Evolutionary conservation across 345 rosid species (phyloP), one percentile per base, ranked within the genome.

Genomic region (Trapa bicornis): DNA sequence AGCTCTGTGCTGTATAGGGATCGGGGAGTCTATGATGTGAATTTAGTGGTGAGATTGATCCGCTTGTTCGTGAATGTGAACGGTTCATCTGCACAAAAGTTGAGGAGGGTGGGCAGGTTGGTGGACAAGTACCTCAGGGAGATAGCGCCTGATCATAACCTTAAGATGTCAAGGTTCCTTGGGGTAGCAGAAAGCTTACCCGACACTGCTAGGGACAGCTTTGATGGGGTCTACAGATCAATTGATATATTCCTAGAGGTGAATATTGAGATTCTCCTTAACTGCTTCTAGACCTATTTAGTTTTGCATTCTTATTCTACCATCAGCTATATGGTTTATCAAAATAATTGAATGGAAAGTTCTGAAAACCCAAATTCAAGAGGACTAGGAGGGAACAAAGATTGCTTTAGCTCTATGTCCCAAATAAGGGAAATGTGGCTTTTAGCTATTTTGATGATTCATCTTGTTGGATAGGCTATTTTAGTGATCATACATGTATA

Each of bases 201-300:
- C 16, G 89, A 84, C 72, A 70, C 82, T 62, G 88, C 89, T 14
- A 81, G 90, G 75, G 88, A 87, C 73, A 80, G 85, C 79, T 86
- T 79, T 68, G 94, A 87, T 80, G 94, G 88, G 50, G 83, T 90
- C 75, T 87, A 86, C 83, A 81, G 79, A 81, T 88, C 94, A 65
- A 82, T 90, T 70, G 94, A 90, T 64, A 82, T 84, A 75, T 90
- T 80, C 78, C 89, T 87, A 33, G 81, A 86, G 91, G 97, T 85
- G 33, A 67, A 41, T 32, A 47, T 16, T 33, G 11, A 10, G 32
- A 3, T 67, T 61, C 22, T 50, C 22, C 22, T 32, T 4, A 45
- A 7, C 1, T 45, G 7, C 11, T 7, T 45, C 13, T 45, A 7
- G 48, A 11, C 13, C 48, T 45, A 6, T 45, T 45, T 45, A 13